Evolutionary conservation across 2,329 filamentous ascomycete species (phyloP).

Genomic region (Trematosphaeria pertusa): DNA sequence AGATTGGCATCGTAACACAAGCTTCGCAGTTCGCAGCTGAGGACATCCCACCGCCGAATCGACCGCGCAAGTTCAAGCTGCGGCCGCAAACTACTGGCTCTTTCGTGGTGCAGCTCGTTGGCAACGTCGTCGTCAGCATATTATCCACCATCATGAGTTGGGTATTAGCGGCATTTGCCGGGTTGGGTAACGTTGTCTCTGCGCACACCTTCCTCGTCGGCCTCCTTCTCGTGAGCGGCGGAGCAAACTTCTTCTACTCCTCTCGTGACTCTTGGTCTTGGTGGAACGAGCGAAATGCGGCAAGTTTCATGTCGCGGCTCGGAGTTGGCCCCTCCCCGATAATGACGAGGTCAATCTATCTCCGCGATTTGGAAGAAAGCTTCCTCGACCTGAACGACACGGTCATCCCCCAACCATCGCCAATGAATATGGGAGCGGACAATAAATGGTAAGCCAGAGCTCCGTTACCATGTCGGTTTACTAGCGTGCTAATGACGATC

Average conservation of each 20-base stretch:
- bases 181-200: constrained; percentile 70
- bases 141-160: constrained; percentile 80
- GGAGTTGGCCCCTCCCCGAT: constrained; percentile 79
- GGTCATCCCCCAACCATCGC: constrained; percentile 23
- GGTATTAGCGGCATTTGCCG: constrained; percentile 70
- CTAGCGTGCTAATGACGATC: constrained; percentile 18
- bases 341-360: constrained; percentile 86
- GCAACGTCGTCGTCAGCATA: constrained; percentile 77
- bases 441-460: constrained; percentile 45
- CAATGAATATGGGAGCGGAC: constrained; percentile 18
- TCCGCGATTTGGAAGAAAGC: constrained; percentile 78
- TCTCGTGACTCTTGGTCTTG: constrained; percentile 76
- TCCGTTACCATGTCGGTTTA: no score
- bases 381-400: constrained; percentile 50
- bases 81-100: constrained; percentile 67
- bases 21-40: constrained; percentile 56
- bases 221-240: constrained; percentile 70
- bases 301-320: constrained; percentile 79
- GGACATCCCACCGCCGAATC: constrained; percentile 46
- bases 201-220: constrained; percentile 77
- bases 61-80: constrained; percentile 47
- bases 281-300: constrained; percentile 85
- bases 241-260: constrained; percentile 77
- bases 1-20: constrained; percentile 72
- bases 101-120: constrained; percentile 74